Conservation (phyloP, 2,329 filamentous ascomycete genomes). For the Sporothrix euskadiensis region DNA sequence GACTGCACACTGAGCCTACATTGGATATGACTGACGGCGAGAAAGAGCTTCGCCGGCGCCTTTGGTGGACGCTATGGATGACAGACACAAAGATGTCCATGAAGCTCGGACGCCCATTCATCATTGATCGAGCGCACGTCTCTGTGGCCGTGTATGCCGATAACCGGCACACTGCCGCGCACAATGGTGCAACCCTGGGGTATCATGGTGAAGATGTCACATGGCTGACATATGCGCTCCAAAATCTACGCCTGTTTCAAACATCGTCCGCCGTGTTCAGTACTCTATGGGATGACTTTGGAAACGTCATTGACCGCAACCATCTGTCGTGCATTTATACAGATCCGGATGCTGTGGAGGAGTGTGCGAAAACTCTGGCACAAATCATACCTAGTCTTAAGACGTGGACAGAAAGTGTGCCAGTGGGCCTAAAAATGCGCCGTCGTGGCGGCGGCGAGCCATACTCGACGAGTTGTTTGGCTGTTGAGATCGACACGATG, state of each 20-base stretch:
- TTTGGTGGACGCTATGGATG: conserved; percentile 56
- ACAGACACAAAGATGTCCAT: conserved; percentile 50
- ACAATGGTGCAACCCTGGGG: conserved; percentile 32
- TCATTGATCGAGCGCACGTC: conserved; percentile 39
- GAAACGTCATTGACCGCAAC: conserved; percentile 32
- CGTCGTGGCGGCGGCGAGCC: neutral
- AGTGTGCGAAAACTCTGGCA: conserved; percentile 25
- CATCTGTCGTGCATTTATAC: conserved; percentile 36
- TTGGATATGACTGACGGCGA: conserved; percentile 39
- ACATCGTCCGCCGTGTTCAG: conserved; percentile 40
- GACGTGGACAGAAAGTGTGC: neutral
- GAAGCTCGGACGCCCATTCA: conserved; percentile 49
- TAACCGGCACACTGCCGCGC: conserved; percentile 29
- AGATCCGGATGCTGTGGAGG: conserved; percentile 35
- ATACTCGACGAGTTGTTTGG: conserved; percentile 37
- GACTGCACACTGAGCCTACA: conserved; percentile 51
- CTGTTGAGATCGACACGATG: conserved; percentile 37
- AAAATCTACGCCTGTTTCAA: conserved; percentile 42
- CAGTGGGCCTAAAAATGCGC: neutral
- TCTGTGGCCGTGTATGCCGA: conserved; percentile 44
- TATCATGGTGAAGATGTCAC: conserved; percentile 39
- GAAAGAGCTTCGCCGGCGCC: conserved; percentile 48
- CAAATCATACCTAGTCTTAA: neutral
- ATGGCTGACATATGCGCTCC: conserved; percentile 43
- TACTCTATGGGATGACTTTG: conserved; percentile 38